phyloP scores from a whole-genome alignment of 2,329 filamentous ascomycete genomes.

The Colletotrichum brevisporum region DNA sequence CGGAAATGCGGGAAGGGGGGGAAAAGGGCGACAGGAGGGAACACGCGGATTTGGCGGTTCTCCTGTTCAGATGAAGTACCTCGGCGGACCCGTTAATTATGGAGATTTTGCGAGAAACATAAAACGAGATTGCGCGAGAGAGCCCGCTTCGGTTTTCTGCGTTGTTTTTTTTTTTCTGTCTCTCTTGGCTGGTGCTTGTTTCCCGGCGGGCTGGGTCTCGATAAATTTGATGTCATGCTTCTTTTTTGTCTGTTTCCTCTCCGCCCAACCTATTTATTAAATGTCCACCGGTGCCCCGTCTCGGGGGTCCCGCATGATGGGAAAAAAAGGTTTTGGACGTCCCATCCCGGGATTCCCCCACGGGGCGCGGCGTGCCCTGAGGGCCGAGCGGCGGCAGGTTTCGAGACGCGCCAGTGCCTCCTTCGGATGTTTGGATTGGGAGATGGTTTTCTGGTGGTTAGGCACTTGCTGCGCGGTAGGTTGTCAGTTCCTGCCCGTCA shows the following conservation, averaged over 20 bases:
- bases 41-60: not conserved
- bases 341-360: conserved; percentile 38
- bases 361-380: conserved; percentile 30
- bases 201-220: conserved; percentile 1
- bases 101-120: conserved; percentile 29
- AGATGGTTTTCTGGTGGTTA: conserved; percentile 16
- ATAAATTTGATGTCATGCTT: conserved; percentile 28
- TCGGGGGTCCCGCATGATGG: not conserved
- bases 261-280: not conserved
- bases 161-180: too few species aligned
- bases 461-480: conserved; percentile 7
- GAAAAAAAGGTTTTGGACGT: conserved; percentile 13
- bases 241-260: too few species aligned
- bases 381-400: conserved; percentile 32
- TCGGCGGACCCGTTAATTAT: conserved; percentile 31
- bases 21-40: not conserved
- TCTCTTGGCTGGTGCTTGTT: not conserved
- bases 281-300: too few species aligned
- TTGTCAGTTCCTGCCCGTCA: not conserved
- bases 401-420: conserved; percentile 37
- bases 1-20: not conserved
- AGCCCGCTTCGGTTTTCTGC: conserved; percentile 11
- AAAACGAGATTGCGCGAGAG: conserved; percentile 26
- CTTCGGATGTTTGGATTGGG: conserved; percentile 27
- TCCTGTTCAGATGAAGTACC: conserved; percentile 7